phyloP scores from a whole-genome alignment of 306 rosid species.

The Castanea crenata region DNA sequence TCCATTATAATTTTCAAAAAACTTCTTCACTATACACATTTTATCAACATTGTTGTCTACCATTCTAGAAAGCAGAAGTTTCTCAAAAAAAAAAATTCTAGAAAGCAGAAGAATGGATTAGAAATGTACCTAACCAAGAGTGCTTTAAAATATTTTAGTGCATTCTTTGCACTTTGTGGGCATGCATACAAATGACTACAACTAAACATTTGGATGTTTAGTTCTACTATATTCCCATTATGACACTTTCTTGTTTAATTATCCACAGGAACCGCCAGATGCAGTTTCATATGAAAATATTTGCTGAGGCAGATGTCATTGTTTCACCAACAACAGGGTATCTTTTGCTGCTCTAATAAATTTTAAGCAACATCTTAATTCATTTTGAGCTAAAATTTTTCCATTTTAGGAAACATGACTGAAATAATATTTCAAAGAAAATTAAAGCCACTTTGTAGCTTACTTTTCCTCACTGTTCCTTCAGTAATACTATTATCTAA shows the following conservation, averaged over 20 bases:
- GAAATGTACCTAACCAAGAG: neutral
- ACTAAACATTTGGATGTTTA: neutral
- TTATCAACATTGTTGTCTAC: neutral
- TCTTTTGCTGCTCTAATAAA: neutral
- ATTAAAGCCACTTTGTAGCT: neutral
- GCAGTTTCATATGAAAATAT: constrained; percentile 70
- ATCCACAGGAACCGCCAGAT: constrained; percentile 80
- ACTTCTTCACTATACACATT: too few species aligned
- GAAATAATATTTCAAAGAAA: too few species aligned
- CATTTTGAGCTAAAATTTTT: neutral
- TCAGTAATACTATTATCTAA: neutral
- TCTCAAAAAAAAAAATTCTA: neutral
- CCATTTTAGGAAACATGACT: too few species aligned
- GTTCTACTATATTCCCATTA: neutral
- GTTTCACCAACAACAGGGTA: constrained; percentile 94
- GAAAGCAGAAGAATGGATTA: neutral
- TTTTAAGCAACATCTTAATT: neutral
- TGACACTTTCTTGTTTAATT: neutral
- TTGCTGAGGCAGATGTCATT: constrained; percentile 75
- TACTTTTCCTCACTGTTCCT: neutral
- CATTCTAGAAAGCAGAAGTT: neutral
- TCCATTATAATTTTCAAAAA: too few species aligned
- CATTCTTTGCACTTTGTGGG: neutral
- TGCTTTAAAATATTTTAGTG: neutral
- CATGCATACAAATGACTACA: neutral